Percentiles rank a stretch among this genome's conserved stretches.
phyloP scores from a whole-genome alignment of 2,329 filamentous ascomycete species.

The Fusarium subtropicale region DNA sequence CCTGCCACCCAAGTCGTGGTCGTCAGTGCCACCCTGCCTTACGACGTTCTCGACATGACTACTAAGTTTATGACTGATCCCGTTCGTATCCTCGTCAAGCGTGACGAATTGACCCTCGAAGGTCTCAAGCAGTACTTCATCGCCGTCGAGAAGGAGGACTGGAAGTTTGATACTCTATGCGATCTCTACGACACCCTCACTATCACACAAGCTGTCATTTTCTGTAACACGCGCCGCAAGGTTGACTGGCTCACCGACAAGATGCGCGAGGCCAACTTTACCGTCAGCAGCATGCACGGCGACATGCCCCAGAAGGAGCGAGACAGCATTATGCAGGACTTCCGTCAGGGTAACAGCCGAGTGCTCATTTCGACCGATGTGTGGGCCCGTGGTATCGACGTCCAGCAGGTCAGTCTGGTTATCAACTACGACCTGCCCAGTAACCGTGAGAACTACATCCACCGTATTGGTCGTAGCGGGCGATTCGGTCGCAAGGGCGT shows the following conservation, averaged over 20 bases:
- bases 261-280: constrained; percentile 99
- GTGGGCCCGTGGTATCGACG: constrained; percentile 98
- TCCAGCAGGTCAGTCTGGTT: constrained; percentile 96
- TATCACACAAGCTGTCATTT: constrained; percentile 98
- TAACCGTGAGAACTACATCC: constrained; percentile 99
- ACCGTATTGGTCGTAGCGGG: constrained; percentile 95
- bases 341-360: constrained; percentile 94
- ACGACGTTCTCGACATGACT: constrained; percentile 98
- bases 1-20: constrained; percentile 98
- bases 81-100: constrained; percentile 95
- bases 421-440: constrained; percentile 99
- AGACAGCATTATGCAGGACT: constrained; percentile 99
- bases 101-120: constrained; percentile 97
- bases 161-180: constrained; percentile 99
- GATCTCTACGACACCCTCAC: constrained; percentile 99
- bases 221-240: constrained; percentile 99
- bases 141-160: constrained; percentile 98
- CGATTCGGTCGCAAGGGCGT: constrained; percentile 98
- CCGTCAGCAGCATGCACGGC: constrained; percentile 97
- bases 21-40: constrained; percentile 94
- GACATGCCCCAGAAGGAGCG: constrained; percentile 99
- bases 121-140: constrained; percentile 99
- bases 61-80: constrained; percentile 99
- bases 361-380: constrained; percentile 98
- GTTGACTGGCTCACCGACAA: constrained; percentile 99